Percentiles rank a stretch among this genome's conserved stretches.
These are phyloP conservation scores for Saraca asoca DNA, from an alignment of 331 rosid species.

Conservation along the genomic window DNA sequence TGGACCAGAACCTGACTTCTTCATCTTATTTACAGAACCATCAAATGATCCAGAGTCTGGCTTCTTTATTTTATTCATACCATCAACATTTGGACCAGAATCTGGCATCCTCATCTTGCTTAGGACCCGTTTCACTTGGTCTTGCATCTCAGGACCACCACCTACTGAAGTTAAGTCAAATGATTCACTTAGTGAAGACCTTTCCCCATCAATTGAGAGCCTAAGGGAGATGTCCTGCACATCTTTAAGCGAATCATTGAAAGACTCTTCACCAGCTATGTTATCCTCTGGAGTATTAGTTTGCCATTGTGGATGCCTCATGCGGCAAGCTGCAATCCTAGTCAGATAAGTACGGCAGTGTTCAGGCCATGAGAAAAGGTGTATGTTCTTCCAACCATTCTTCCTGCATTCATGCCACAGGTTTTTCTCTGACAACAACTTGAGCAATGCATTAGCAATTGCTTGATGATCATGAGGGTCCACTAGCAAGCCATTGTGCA, in stretches of 20 bases:
- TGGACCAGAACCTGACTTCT: constrained; percentile 5
- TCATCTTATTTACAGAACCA: constrained; percentile 36
- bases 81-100: constrained; percentile 4
- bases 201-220: constrained; percentile 83
- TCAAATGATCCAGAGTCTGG: not conserved
- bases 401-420: constrained; percentile 81
- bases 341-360: constrained; percentile 89
- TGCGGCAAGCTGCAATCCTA: constrained; percentile 80
- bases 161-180: constrained; percentile 46
- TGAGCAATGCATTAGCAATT: constrained; percentile 74
- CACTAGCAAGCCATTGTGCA: constrained; percentile 83
- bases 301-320: constrained; percentile 94
- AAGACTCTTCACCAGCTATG: constrained; percentile 53
- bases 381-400: constrained; percentile 84
- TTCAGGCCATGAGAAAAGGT: constrained; percentile 90
- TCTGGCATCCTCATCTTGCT: constrained; percentile 60
- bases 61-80: not conserved
- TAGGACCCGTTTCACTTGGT: constrained; percentile 76
- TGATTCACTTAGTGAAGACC: constrained; percentile 43
- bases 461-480: constrained; percentile 90
- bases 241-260: constrained; percentile 78
- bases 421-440: constrained; percentile 78
- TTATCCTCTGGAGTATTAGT: constrained; percentile 73
- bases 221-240: constrained; percentile 89
- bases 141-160: constrained; percentile 61